Conservation (phyloP, 2,329 filamentous ascomycete species). For the Capronia americana region DNA sequence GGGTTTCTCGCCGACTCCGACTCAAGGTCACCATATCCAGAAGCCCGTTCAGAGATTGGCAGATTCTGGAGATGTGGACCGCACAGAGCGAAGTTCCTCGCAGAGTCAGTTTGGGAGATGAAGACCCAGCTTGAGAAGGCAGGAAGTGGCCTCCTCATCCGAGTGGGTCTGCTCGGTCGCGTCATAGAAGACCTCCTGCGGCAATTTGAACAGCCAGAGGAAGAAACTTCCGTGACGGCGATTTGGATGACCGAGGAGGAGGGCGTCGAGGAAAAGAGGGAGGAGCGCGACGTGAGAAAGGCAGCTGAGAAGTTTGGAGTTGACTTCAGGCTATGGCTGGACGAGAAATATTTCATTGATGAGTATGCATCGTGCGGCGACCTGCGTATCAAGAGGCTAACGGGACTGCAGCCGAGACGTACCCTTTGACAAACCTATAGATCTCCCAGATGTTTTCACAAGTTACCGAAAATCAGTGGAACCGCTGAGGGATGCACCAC, state of each 20-base stretch:
- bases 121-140: slow-evolving; percentile 66
- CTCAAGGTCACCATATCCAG: slow-evolving; percentile 67
- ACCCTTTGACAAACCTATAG: slow-evolving; percentile 60
- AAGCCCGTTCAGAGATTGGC: slow-evolving; percentile 69
- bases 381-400: slow-evolving; percentile 9
- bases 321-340: slow-evolving; percentile 69
- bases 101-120: slow-evolving; percentile 74
- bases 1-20: slow-evolving; percentile 67
- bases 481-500: slow-evolving; percentile 70
- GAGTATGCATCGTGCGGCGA: slow-evolving; percentile 64
- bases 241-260: slow-evolving; percentile 79
- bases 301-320: slow-evolving; percentile 61
- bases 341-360: slow-evolving; percentile 81
- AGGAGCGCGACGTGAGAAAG: slow-evolving; percentile 64
- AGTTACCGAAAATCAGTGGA: slow-evolving; percentile 75
- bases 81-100: slow-evolving; percentile 73
- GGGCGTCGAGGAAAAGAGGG: slow-evolving; percentile 70
- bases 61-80: slow-evolving; percentile 76
- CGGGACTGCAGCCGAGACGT: slow-evolving; percentile 66
- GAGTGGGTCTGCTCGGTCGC: slow-evolving; percentile 67
- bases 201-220: slow-evolving; percentile 51
- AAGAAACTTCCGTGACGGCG: slow-evolving; percentile 59
- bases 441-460: slow-evolving; percentile 78
- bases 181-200: slow-evolving; percentile 66
- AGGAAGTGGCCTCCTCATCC: slow-evolving; percentile 67